A percentile compares a stretch with the other conserved stretches of the same genome.
Evolutionary conservation across 2,329 filamentous ascomycete genomes (phyloP).

Genomic region (Talaromyces sp.): DNA sequence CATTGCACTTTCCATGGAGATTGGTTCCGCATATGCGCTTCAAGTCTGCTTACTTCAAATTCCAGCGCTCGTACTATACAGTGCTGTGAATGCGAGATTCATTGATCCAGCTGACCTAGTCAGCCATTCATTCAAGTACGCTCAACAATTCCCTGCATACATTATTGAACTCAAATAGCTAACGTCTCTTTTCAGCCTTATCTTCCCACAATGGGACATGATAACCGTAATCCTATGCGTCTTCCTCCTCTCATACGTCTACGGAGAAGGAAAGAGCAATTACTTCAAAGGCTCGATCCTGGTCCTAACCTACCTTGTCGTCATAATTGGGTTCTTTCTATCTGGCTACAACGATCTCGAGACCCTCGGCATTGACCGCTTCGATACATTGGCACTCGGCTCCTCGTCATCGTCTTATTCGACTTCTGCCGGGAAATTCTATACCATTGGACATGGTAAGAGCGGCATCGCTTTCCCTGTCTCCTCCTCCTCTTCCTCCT

Average conservation of each 20-base stretch:
- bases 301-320: constrained; percentile 85
- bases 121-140: constrained; percentile 52
- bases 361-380: constrained; percentile 43
- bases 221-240: constrained; percentile 93
- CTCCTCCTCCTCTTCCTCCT: neutral
- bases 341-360: constrained; percentile 59
- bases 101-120: constrained; percentile 51
- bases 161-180: constrained; percentile 8
- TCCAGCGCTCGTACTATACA: constrained; percentile 86
- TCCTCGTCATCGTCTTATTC: neutral
- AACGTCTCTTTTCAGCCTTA: constrained; percentile 51
- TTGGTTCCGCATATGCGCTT: constrained; percentile 91
- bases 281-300: constrained; percentile 99
- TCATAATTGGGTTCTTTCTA: constrained; percentile 87
- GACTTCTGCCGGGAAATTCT: constrained; percentile 8
- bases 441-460: constrained; percentile 10
- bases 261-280: constrained; percentile 98
- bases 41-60: constrained; percentile 95
- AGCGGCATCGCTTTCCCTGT: constrained; percentile 11
- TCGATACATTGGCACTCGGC: constrained; percentile 42
- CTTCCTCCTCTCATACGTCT: constrained; percentile 94
- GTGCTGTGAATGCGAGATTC: constrained; percentile 62
- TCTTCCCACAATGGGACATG: constrained; percentile 99
- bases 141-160: neutral
- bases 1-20: constrained; percentile 97